Evolutionary conservation across 2,329 filamentous ascomycete species (phyloP).

Genomic region (Colletotrichum chlorophyti): DNA sequence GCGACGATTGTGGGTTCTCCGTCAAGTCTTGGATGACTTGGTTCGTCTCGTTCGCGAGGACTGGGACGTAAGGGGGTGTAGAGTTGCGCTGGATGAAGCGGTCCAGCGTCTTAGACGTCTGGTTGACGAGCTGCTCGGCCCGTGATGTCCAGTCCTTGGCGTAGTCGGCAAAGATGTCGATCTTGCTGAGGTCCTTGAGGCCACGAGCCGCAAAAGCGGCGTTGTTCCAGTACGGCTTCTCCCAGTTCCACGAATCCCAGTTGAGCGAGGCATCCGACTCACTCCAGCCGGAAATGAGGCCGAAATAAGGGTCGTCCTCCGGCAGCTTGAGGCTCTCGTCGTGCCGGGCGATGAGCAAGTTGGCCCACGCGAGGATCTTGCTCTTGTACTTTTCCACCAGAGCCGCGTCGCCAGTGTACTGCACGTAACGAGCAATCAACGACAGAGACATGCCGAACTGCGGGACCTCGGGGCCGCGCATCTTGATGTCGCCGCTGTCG

Average conservation of each 20-base stretch:
- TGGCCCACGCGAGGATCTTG: conserved; percentile 13
- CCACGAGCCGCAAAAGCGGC: conserved; percentile 5
- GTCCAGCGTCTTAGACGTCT: background rate
- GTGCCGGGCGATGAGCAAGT: background rate
- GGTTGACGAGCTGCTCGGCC: background rate
- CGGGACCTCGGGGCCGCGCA: conserved; percentile 1
- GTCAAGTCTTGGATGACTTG: background rate
- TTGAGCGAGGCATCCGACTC: background rate
- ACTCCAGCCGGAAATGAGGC: conserved; percentile 15
- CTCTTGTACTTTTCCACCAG: background rate
- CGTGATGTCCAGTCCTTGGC: conserved; percentile 1
- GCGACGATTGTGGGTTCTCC: background rate
- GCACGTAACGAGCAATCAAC: conserved; percentile 22
- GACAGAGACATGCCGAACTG: conserved; percentile 20
- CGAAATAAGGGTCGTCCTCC: background rate
- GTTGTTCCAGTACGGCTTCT: conserved; percentile 13
- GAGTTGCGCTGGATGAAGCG: background rate
- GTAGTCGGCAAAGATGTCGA: background rate
- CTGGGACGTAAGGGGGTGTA: background rate
- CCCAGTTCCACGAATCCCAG: background rate
- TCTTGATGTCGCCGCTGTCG: conserved; percentile 34
- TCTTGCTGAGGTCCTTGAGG: background rate
- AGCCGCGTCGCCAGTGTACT: background rate
- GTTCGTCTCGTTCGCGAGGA: conserved; percentile 10
- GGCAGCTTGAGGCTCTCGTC: conserved; percentile 15